Conservation (phyloP, 371 early-diverging fungal genomes). For the Mucor plumbeus region DNA sequence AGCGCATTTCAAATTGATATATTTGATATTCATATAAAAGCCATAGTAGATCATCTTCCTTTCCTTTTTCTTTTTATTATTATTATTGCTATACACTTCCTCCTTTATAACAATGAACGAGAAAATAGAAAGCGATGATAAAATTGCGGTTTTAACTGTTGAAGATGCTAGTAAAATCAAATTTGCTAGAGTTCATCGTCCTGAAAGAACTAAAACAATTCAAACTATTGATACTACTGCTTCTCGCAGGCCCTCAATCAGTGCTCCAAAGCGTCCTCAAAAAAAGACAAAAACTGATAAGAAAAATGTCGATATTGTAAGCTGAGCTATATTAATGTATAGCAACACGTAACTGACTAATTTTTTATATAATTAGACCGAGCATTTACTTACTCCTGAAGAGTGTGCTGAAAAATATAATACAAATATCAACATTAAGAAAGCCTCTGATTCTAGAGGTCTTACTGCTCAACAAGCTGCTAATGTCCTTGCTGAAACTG, state of each 20-base stretch:
- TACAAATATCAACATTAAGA: conserved; percentile 57
- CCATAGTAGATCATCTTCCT: background rate
- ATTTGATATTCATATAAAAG: background rate
- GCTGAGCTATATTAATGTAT: background rate
- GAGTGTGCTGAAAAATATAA: conserved; percentile 67
- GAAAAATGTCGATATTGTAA: conserved; percentile 47
- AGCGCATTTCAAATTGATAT: background rate
- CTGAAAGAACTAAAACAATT: conserved; percentile 34
- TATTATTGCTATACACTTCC: background rate
- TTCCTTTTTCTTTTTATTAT: background rate
- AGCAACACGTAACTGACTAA: background rate
- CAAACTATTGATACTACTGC: conserved; percentile 33
- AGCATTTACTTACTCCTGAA: conserved; percentile 78
- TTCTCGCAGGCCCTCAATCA: conserved; percentile 39
- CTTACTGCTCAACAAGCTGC: conserved; percentile 67
- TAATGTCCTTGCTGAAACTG: conserved; percentile 66
- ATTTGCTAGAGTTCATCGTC: conserved; percentile 32
- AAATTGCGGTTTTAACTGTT: conserved; percentile 1
- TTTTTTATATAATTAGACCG: conserved; percentile 41
- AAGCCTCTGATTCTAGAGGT: conserved; percentile 76
- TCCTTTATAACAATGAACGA: conserved; percentile 9
- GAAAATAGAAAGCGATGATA: conserved; percentile 17
- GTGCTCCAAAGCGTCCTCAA: conserved; percentile 30
- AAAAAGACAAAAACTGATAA: conserved; percentile 22
- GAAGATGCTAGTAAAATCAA: conserved; percentile 34